A percentile compares a stretch with the other conserved stretches of the same genome.
Conservation (phyloP, 192 early-diverging fungal species). For the Neocallimastix lanati region DNA sequence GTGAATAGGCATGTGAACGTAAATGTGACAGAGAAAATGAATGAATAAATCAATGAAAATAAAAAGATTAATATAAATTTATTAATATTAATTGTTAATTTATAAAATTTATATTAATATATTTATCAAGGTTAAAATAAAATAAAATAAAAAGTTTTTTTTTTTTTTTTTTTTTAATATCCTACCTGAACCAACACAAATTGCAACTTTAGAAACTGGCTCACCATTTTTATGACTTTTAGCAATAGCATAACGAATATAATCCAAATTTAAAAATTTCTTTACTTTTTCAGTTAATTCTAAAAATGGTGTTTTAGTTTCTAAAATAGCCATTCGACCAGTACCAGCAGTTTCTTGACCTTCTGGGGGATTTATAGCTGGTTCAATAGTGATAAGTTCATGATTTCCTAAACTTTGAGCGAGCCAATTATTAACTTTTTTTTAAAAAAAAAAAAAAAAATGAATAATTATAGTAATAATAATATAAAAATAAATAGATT, state of each 20-base stretch:
- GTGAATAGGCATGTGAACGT: too few species aligned
- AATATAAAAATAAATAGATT: too few species aligned
- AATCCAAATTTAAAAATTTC: slow-evolving; percentile 33
- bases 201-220: slow-evolving; percentile 55
- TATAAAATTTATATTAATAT: too few species aligned
- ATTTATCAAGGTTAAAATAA: too few species aligned
- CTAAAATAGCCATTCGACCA: slow-evolving; percentile 42
- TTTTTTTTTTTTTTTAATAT: background rate
- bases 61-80: too few species aligned
- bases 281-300: slow-evolving; percentile 44
- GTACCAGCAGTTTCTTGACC: slow-evolving; percentile 34
- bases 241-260: slow-evolving; percentile 58
- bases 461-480: background rate
- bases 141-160: background rate
- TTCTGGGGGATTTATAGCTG: slow-evolving; percentile 13
- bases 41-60: too few species aligned
- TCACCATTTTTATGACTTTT: slow-evolving; percentile 16
- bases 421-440: slow-evolving; percentile 80
- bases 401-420: slow-evolving; percentile 34
- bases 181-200: slow-evolving; percentile 76
- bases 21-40: too few species aligned
- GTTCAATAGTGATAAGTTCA: slow-evolving; percentile 1
- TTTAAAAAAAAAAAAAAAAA: too few species aligned
- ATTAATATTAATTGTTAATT: too few species aligned
- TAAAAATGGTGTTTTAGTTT: slow-evolving; percentile 23